Base-by-base conservation (phyloP, 352 stramenopile species). In the Globisporangium splendens region DNA sequence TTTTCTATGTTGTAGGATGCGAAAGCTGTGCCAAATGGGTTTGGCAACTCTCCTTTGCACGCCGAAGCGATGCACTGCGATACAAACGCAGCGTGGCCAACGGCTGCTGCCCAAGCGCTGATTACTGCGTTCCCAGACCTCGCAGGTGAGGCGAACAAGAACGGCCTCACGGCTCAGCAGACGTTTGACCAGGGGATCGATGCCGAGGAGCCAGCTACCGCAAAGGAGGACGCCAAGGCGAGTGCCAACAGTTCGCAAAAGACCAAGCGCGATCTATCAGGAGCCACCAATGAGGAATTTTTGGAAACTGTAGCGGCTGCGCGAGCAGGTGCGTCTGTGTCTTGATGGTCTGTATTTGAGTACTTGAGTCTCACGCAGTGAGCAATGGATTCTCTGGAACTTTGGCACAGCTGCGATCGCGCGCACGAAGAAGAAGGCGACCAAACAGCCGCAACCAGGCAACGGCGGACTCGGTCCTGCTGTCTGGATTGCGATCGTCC, bases 41-140 rank as follows among this genome's bases (percentile, higher is more conserved):
- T 69, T 11, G 80, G 79, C 38, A 87, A 86, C 61, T 84, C 76
- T 1, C 78, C 83, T 17, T 51, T 93, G 57, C 83, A 91, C 55
- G 78, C 80, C 7, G 80, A 93, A 57, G 80, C 80, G n/a, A 84
- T 89, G 70, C 83, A 89, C 48, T 89, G 80, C 54, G 79, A 91
- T 15, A 54, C 73, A 2, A 75, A 61, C 42, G 56, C 68, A 13
- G 67, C 68, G 20, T 92, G 83, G 80, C 83, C 83, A 0, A 88
- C 70, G 4, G 61, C 65, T 3, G 77, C 75, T 18, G 79, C 76
- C 12, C 61, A 77, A 1, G 58, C 59, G 2, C 56, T 92, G 21
- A 61, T 62, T 2, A 69, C 65, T 50, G 77, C 74, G 8, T 92
- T 88, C 51, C 76, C 79, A 3, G 66, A 88, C 54, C 65, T 89